Percentiles rank a stretch among this genome's conserved stretches.
These are phyloP conservation scores for Colletotrichum incanum DNA, from an alignment of 2,329 filamentous ascomycete species.

Conservation along the genomic window DNA sequence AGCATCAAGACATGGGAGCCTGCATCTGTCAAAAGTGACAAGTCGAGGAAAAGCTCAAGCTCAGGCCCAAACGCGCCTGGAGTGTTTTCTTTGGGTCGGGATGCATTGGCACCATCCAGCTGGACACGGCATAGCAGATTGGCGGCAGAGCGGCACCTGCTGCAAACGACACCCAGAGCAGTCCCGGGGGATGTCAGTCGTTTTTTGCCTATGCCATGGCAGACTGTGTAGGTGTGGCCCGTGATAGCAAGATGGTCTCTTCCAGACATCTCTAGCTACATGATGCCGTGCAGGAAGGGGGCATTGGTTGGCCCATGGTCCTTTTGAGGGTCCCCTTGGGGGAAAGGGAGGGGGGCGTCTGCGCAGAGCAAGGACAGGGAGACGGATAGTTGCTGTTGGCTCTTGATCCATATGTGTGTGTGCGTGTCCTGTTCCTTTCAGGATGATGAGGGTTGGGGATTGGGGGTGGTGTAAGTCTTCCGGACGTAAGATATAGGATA, in stretches of 20 bases:
- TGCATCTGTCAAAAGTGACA: conserved; percentile 24
- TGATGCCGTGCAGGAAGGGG: background rate
- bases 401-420: background rate
- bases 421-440: background rate
- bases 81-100: background rate
- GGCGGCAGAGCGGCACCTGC: conserved; percentile 20
- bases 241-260: background rate
- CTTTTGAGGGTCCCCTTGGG: background rate
- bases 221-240: background rate
- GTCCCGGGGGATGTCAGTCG: background rate
- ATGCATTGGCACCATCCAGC: conserved; percentile 13
- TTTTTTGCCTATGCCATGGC: background rate
- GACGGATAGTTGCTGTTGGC: conserved; percentile 8
- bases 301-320: background rate
- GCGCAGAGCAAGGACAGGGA: background rate
- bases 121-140: background rate
- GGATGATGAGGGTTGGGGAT: background rate
- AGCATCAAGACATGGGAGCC: background rate
- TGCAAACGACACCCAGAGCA: conserved; percentile 28
- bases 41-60: background rate
- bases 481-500: background rate
- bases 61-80: conserved; percentile 9
- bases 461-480: background rate
- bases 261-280: conserved; percentile 17
- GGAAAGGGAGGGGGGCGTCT: background rate